These are phyloP conservation scores for Penicillium sumatraense DNA, from an alignment of 2,329 filamentous ascomycete species.

Conservation along the genomic window DNA sequence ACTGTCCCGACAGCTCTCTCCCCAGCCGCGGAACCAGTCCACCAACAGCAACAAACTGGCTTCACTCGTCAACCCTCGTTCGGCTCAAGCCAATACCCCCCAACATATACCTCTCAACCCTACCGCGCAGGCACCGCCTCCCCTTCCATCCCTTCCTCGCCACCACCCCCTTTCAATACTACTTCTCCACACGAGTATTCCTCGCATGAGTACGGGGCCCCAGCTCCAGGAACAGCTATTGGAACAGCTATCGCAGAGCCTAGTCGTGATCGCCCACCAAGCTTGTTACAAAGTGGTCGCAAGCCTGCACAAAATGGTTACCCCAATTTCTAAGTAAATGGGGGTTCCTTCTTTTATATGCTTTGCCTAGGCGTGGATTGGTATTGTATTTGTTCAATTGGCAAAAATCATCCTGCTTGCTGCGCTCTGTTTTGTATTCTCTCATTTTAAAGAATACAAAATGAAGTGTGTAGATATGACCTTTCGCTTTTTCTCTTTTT, in stretches of 20 bases:
- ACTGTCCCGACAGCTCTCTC: constrained; percentile 27
- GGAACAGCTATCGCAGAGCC: constrained; percentile 17
- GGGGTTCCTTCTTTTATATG: too few species aligned
- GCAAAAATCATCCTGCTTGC: background rate
- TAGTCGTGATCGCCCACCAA: constrained; percentile 41
- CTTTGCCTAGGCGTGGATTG: background rate
- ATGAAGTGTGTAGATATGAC: background rate
- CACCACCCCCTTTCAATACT: constrained; percentile 36
- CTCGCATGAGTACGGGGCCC: constrained; percentile 8
- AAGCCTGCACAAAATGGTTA: constrained; percentile 41
- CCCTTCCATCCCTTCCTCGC: constrained; percentile 29
- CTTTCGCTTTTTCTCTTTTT: background rate
- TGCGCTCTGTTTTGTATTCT: background rate
- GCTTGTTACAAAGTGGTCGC: constrained; percentile 45
- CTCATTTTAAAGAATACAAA: background rate
- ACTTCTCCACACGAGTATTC: constrained; percentile 16
- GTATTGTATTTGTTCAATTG: background rate
- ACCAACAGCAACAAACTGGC: constrained; percentile 5
- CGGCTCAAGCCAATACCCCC: constrained; percentile 29
- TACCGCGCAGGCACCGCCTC: constrained; percentile 17
- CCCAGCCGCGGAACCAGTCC: constrained; percentile 13
- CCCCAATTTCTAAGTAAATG: constrained; percentile 36
- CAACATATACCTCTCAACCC: constrained; percentile 27
- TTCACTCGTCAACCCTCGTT: constrained; percentile 32
- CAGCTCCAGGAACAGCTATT: constrained; percentile 1